Evolutionary conservation across 2,329 filamentous ascomycete species (phyloP), one percentile per base, ranked within the genome.

Genomic region (Colletotrichum higginsianum): DNA sequence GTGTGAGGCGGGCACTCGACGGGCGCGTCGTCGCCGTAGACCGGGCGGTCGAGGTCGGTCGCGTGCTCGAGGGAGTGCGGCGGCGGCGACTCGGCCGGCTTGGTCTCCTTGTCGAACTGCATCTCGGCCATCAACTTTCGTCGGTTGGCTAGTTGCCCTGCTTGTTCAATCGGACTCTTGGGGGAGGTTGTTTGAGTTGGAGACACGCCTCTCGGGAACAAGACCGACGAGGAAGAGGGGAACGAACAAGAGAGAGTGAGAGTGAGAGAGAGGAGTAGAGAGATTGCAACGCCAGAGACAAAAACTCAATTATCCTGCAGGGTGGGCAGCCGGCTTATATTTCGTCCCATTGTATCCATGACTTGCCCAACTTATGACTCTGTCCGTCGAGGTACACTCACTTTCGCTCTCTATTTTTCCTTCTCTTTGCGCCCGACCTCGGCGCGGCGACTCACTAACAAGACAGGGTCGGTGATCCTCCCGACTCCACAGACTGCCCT

Each of bases 1-100:
- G 88, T 90, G 79, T 88, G 85, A 63, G 86, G 75, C 44, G 88
- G 88, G 72, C 86, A 88, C 58, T 77, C 73, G 52, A 75, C 53
- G 35, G 71, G 38, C 9, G 47, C 72, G 21, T 67, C 61, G 13
- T 71, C 67, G 16, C 30, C 35, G 2, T 71, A 63, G 35, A 42
- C 65, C 3, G 68, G 65, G 12, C 65, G 68, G n/a, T 68, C 52
- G 30, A 60, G 68, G n/a, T 68, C 52, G 30, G 65, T 62, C 68
- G 68, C 58, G 30, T 68, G 68, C 52, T 68, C 68, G 46, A 71
- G 57, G 1, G 68, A 71, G 44, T 46, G 30, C 30, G 30, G 68
- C 57, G 68, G 40, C 18, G 68, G 65, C 65, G 68, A 71, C 16
- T 63, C 58, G 18, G 58, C 26, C 3, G 46, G 13, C 58, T 71